Evolutionary conservation across 106 monocot genomes (phyloP).

Genomic region (Platanthera guangdongensis): DNA sequence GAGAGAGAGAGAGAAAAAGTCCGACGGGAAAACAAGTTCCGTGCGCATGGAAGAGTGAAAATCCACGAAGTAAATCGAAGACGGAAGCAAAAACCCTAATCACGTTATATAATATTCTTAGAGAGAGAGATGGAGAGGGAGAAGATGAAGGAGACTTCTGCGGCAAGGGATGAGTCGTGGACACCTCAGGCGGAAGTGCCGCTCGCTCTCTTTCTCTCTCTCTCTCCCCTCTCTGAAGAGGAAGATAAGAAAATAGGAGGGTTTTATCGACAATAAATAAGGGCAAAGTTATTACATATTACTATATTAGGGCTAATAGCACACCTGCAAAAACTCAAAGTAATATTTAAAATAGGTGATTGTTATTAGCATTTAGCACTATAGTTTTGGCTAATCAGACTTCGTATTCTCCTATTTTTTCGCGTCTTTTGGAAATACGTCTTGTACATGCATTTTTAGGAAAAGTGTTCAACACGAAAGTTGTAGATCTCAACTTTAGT

Average conservation of each 20-base stretch:
- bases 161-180: neutral
- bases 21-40: neutral
- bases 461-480: too few species aligned
- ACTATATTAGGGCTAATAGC: too few species aligned
- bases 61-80: neutral
- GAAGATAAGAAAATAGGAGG: neutral
- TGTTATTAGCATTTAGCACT: too few species aligned
- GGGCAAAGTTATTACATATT: too few species aligned
- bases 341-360: too few species aligned
- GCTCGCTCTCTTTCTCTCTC: neutral
- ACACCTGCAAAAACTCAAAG: too few species aligned
- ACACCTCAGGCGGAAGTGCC: neutral
- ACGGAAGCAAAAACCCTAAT: neutral
- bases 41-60: neutral
- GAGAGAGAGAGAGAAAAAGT: neutral
- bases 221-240: neutral
- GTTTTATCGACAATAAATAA: neutral
- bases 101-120: neutral
- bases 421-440: too few species aligned
- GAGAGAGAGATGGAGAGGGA: neutral
- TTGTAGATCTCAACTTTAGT: too few species aligned
- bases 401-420: too few species aligned
- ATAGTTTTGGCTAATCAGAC: too few species aligned
- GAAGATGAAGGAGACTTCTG: slow-evolving; percentile 7
- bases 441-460: too few species aligned